A percentile compares a stretch with the other conserved stretches of the same genome.
Evolutionary conservation across 768 basidiomycete genomes (phyloP).

Genomic region (Calocybe gangraenosa): DNA sequence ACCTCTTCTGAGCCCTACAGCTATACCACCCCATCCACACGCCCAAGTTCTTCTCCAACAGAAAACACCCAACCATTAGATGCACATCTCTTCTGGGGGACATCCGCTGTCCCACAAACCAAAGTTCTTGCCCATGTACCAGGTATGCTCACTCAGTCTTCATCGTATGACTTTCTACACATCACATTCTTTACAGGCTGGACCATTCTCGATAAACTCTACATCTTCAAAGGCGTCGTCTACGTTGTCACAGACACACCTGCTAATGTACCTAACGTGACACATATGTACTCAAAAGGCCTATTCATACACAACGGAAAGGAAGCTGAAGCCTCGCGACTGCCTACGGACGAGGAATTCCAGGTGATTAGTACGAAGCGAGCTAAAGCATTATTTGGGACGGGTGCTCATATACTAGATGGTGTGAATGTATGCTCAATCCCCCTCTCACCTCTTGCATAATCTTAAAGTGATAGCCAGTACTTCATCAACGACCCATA

Average conservation of each 20-base stretch:
- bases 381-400: constrained; percentile 67
- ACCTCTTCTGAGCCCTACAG: constrained; percentile 6
- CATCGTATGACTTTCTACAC: neutral
- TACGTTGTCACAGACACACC: constrained; percentile 80
- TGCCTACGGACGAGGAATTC: constrained; percentile 79
- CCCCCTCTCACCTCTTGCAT: neutral
- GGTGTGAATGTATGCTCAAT: constrained; percentile 58
- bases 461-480: constrained; percentile 29
- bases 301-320: constrained; percentile 53
- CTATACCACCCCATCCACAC: constrained; percentile 6
- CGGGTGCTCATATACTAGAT: constrained; percentile 67
- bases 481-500: constrained; percentile 82
- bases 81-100: constrained; percentile 35
- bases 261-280: constrained; percentile 56
- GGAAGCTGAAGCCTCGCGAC: constrained; percentile 49
- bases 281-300: constrained; percentile 70
- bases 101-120: constrained; percentile 47
- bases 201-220: constrained; percentile 86
- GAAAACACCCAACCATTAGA: constrained; percentile 13
- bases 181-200: constrained; percentile 53
- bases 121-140: constrained; percentile 71
- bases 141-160: constrained; percentile 37
- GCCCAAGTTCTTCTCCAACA: neutral
- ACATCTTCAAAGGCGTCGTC: constrained; percentile 75
- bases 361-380: constrained; percentile 65